Conservation (phyloP, 129 eudicot species). For the Daucus carota region DNA sequence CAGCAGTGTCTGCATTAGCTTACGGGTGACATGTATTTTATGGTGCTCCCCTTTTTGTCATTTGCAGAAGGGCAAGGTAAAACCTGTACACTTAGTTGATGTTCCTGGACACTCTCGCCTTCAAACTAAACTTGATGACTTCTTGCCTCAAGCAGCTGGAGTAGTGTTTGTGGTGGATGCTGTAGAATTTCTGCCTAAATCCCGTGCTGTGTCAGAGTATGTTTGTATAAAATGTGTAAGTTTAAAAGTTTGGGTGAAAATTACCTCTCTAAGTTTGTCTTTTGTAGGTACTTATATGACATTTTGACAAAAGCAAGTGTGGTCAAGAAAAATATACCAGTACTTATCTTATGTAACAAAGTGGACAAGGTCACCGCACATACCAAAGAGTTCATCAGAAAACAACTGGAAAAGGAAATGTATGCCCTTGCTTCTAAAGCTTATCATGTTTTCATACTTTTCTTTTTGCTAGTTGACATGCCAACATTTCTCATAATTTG, state of each 20-base stretch:
- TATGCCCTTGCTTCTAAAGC: constrained; percentile 18
- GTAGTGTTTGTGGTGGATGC: constrained; percentile 88
- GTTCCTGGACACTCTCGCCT: constrained; percentile 96
- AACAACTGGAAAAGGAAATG: constrained; percentile 95
- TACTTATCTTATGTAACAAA: constrained; percentile 85
- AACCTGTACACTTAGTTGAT: constrained; percentile 79
- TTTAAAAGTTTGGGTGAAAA: neutral
- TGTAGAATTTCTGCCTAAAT: constrained; percentile 70
- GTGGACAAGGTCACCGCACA: constrained; percentile 94
- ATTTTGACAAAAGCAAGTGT: constrained; percentile 79
- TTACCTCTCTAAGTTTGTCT: constrained; percentile 11
- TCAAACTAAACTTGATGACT: constrained; percentile 75
- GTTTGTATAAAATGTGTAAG: neutral
- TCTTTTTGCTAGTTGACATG: neutral
- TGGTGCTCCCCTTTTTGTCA: neutral
- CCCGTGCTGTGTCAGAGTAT: constrained; percentile 86
- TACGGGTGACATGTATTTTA: neutral
- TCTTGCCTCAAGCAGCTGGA: constrained; percentile 79
- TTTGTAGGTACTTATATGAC: constrained; percentile 81
- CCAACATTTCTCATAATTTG: neutral
- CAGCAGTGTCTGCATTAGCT: neutral
- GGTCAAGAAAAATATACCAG: constrained; percentile 73
- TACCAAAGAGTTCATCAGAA: constrained; percentile 81
- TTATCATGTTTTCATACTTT: neutral
- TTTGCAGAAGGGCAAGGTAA: constrained; percentile 60